Percentiles rank a stretch among this genome's conserved stretches.
These are phyloP conservation scores for Leccinum broughii DNA, from an alignment of 768 basidiomycete species.

Conservation along the genomic window DNA sequence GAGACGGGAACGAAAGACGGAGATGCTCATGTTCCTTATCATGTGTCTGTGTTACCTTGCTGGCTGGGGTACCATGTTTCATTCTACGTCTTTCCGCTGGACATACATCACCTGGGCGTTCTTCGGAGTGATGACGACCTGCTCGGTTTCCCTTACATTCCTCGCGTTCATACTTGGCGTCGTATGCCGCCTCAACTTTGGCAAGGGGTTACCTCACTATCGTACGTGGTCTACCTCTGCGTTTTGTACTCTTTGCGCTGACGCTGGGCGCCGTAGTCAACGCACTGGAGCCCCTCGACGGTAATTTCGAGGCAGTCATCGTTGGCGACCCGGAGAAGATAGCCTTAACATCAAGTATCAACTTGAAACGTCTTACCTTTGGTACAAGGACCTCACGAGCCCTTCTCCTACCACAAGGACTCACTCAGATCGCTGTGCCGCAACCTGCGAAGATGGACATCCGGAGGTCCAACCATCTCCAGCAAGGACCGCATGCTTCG, in stretches of 20 bases:
- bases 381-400: conserved; percentile 33
- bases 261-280: conserved; percentile 44
- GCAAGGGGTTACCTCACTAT: conserved; percentile 67
- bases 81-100: conserved; percentile 72
- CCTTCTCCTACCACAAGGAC: conserved; percentile 41
- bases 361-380: conserved; percentile 40
- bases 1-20: conserved; percentile 59
- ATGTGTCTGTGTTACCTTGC: conserved; percentile 61
- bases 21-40: conserved; percentile 63
- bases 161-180: conserved; percentile 49
- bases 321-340: conserved; percentile 53
- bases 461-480: conserved; percentile 29
- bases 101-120: conserved; percentile 73
- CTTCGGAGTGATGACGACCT: conserved; percentile 62
- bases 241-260: neutral
- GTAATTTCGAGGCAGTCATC: conserved; percentile 38
- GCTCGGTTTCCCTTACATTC: conserved; percentile 55
- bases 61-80: conserved; percentile 75
- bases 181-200: conserved; percentile 72
- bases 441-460: conserved; percentile 12
- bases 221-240: conserved; percentile 43
- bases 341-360: conserved; percentile 56
- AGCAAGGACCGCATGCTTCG: conserved; percentile 32
- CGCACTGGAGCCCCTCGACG: conserved; percentile 50
- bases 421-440: conserved; percentile 29